Evolutionary conservation across 176 grass and related monocot species (phyloP), one percentile per base, ranked within the genome.

Genomic region (Carex littledalei): DNA sequence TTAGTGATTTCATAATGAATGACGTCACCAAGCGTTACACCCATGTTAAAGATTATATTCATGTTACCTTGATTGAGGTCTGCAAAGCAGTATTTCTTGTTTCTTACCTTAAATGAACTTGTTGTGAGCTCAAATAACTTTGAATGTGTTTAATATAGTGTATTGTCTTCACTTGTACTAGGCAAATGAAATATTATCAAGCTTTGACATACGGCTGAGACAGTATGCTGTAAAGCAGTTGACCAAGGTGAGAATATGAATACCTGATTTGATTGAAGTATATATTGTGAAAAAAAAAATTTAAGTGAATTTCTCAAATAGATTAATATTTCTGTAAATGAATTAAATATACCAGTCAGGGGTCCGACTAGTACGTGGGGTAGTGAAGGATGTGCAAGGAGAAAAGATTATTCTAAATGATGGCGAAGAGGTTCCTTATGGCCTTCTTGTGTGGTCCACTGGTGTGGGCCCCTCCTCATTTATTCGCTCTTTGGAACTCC

Each of bases 171-270:
- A 3, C 64, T 91, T 39, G 56, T 86, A 66, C 87, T 81, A 98
- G 96, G 96, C 93, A 82, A 98, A 92, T 88, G 96, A 98, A 86
- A 95, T 98, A 94, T 74, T 98, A 63, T 98, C 96, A 59, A 89
- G 89, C 5, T 98, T 98, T 52, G 96, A 98, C 87, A 86, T 98
- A 84, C 93, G 93, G 34, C 96, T 98, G 39, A 95, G 96, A 81
- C 89, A 95, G 56, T 98, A 98, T 86, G 96, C 96, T 81, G 84
- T 59, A 84, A 92, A 92, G 14, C 96, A 98, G 90, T 83, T 98
- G 70, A 85, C 86, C 53, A 98, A 98, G 91, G 96, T 98, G 50
- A 81, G 26, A 63, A 12, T 67, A 78, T 54, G 9, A 61, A 61
- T 79, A 59, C 43, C 1, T 60, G 18, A 85, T 13, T 17, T 75